Base-by-base conservation (phyloP, 371 early-diverging fungal genomes). In the Saksenaea vasiformis region DNA sequence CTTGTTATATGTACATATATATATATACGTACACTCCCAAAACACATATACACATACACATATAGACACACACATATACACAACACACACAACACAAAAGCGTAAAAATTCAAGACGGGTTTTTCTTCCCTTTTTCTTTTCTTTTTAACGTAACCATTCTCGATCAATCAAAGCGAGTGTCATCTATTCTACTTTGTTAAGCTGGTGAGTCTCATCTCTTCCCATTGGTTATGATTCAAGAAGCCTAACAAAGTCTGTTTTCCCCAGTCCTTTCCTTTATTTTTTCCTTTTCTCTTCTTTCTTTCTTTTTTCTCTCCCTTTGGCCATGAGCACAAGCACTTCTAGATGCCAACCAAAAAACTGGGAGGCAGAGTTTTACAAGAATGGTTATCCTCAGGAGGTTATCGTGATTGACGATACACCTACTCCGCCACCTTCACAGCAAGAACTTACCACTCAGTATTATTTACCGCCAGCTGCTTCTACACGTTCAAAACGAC, bases 381-480 rank as follows among this genome's bases (percentile, higher is more conserved):
- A 78, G 66, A 86, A 84, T 61, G 86, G 86, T 31, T 67, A 75
- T 17, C 86, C 86, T 24, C 70, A 74, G 65, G 86, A 86, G 58
- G 75, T 86, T 19, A 86, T 86, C 61, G 82, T 86, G 22, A 86
- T 86, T 62, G 86, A 85, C 31, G 86, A 86, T 55, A 67, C 79
- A 27, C 84, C 85, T 41, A 79, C 86, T 19, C 83, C 84, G n/a
- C 71, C 78, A 19, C 76, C 74, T 24, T 57, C 26, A 47, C 55
- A 61, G 35, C 51, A 43, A 36, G 54, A 61, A 36, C 61, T 35
- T 41, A 51, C 35, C 3, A 14, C 27, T 7, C 44, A 47, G 14
- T 61, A 61, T 36, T 19, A 31, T 5, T 15, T 54, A 31, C 61
- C 61, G 8, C 61, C 61, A 22, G 51, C 61, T 53, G 61, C 61